Evolutionary conservation across 306 rosid genomes (phyloP), one percentile per base, ranked within the genome.

Genomic region (Cucurbita argyrosperma): DNA sequence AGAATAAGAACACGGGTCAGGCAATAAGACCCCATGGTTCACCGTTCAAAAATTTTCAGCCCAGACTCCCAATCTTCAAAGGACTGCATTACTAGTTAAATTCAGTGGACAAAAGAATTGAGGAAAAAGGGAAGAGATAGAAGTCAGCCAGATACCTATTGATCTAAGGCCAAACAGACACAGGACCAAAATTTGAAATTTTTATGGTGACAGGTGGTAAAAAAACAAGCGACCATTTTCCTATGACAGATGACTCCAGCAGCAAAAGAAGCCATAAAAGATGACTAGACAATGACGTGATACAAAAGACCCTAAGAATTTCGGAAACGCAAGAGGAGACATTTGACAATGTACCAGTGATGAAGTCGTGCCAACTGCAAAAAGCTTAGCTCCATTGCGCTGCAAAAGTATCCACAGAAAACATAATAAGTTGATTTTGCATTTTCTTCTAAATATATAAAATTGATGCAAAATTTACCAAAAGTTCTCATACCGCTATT

Each of bases 311-410:
- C 0, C 5, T 21, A 19, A 45, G 40, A 47, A 68, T 46, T 68
- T 46, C 12, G 12, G 11, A 68, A 21, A 46, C 47, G 47, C 73
- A 18, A 47, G 56, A 19, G 71, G 15, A 46, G 47, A 35, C 26
- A 47, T 46, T 12, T 6, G 42, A 19, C 43, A 68, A 47, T 90
- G 79, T 77, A 92, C 98, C 98, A 92, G 88, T 64, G 98, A 92
- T 45, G 98, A 90, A 50, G 87, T 92, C 59, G 96, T 83, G 72
- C 98, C 98, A 66, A 92, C 96, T 7, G 87, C 96, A 78, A 92
- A 92, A 78, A 92, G 98, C 90, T 92, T 92, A 76, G 87, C 10
- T 37, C 98, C 98, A 74, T 92, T 92, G 40, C 96, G 86, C 98
- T 92, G 90, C 75, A 54, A 46, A 79, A 84, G 61, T 68, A 18